A percentile compares a stretch with the other conserved stretches of the same genome.
Evolutionary conservation across 352 stramenopile genomes (phyloP).

Genomic region (Pythium vanterpoolii): DNA sequence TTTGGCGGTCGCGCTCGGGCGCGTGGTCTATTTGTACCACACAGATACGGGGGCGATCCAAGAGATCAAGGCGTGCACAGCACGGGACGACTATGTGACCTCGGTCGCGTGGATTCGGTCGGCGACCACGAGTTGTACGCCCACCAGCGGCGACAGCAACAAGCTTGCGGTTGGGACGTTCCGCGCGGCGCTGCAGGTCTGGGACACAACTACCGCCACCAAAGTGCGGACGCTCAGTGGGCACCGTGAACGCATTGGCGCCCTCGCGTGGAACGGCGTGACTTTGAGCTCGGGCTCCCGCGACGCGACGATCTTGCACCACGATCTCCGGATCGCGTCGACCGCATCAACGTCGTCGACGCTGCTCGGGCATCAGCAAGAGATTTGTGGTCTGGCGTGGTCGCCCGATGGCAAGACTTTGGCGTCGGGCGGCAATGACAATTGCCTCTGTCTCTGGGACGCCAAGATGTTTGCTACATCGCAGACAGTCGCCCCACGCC

Average conservation of each 20-base stretch:
- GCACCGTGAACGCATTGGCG: conserved; percentile 86
- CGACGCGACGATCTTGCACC: conserved; percentile 87
- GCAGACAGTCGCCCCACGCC: conserved; percentile 26
- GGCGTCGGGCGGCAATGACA: conserved; percentile 95
- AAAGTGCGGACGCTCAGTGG: conserved; percentile 88
- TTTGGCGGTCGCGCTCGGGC: conserved; percentile 91
- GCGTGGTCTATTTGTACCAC: conserved; percentile 96
- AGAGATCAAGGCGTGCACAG: conserved; percentile 62
- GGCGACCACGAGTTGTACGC: conserved; percentile 23
- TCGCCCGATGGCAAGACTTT: conserved; percentile 91
- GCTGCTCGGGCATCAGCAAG: conserved; percentile 87
- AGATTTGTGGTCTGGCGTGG: conserved; percentile 96
- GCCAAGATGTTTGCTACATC: conserved; percentile 28
- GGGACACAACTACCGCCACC: conserved; percentile 86
- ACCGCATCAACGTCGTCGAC: neutral
- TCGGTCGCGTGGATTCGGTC: conserved; percentile 91
- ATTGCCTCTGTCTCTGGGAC: conserved; percentile 94
- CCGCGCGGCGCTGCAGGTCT: conserved; percentile 91
- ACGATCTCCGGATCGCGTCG: conserved; percentile 30
- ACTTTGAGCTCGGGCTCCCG: conserved; percentile 87
- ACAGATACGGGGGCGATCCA: conserved; percentile 89
- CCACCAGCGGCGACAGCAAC: conserved; percentile 35
- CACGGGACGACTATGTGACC: conserved; percentile 90
- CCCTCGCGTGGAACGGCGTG: conserved; percentile 91
- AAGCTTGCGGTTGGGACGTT: conserved; percentile 93